These are phyloP conservation scores for Rhamnella rubrinervis DNA, from an alignment of 331 rosid genomes.

Conservation along the genomic window DNA sequence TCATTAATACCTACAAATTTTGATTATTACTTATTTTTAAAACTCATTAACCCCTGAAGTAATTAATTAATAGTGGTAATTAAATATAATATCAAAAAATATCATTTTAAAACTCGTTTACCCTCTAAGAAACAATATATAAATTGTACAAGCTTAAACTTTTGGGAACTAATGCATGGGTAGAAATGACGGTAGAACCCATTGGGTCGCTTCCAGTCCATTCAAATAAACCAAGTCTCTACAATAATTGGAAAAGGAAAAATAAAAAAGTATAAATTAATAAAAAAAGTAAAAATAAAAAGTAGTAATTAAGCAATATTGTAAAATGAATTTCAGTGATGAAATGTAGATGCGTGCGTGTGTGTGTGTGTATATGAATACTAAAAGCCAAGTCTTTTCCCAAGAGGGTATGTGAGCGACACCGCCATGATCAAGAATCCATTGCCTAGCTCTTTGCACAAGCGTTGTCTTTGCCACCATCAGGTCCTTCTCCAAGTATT, in stretches of 20 bases:
- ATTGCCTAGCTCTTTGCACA: constrained; percentile 18
- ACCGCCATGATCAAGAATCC: constrained; percentile 33
- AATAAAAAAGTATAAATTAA: not conserved
- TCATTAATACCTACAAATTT: no score
- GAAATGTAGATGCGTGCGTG: no score
- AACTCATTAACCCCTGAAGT: no score
- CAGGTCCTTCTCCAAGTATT: constrained; percentile 22
- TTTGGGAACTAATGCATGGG: constrained; percentile 36
- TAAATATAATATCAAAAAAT: no score
- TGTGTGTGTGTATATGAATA: not conserved
- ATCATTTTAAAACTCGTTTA: no score
- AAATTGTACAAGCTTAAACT: no score
- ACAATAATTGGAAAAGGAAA: not conserved
- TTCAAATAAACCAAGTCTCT: constrained; percentile 43
- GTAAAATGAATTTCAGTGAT: no score
- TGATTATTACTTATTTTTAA: no score
- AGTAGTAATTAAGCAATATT: no score
- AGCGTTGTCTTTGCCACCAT: constrained; percentile 20
- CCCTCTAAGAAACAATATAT: no score
- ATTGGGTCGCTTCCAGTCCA: constrained; percentile 63
- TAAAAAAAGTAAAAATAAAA: no score
- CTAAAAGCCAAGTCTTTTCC: constrained; percentile 38
- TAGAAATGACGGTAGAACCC: constrained; percentile 67
- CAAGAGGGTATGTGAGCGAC: constrained; percentile 28
- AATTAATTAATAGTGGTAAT: no score